These are phyloP conservation scores for Mortierella alpina DNA, from an alignment of 192 early-diverging fungal genomes.

Conservation along the genomic window DNA sequence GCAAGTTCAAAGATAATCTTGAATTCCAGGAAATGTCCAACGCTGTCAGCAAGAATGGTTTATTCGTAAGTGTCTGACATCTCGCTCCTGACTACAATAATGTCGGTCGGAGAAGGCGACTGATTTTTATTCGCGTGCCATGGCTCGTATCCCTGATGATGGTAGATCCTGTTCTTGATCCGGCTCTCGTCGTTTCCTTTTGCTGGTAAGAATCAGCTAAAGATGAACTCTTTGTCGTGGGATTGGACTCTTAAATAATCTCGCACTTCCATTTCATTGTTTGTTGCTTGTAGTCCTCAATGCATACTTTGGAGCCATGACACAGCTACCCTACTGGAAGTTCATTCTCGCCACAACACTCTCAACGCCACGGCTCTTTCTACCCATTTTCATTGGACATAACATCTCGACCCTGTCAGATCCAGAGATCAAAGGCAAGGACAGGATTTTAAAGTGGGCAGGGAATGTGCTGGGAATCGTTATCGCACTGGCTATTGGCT, in stretches of 20 bases:
- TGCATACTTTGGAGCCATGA: conserved; percentile 44
- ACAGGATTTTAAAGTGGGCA: conserved; percentile 29
- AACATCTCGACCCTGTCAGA: conserved; percentile 32
- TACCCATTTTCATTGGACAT: conserved; percentile 40
- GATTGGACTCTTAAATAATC: neutral
- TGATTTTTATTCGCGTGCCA: neutral
- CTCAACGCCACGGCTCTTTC: conserved; percentile 38
- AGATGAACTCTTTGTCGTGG: neutral
- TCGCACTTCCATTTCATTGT: neutral
- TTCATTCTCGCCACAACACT: conserved; percentile 33
- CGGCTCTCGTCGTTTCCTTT: conserved; percentile 45
- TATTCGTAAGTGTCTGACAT: conserved; percentile 23
- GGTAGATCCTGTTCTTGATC: conserved; percentile 39
- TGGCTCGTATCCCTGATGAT: neutral
- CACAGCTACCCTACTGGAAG: conserved; percentile 34
- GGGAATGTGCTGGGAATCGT: conserved; percentile 24
- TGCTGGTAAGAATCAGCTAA: conserved; percentile 8
- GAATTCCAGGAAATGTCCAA: conserved; percentile 43
- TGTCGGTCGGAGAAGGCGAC: neutral
- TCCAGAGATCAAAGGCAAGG: conserved; percentile 25
- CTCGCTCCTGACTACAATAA: neutral
- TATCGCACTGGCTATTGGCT: conserved; percentile 20
- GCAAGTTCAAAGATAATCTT: conserved; percentile 31
- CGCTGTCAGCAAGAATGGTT: conserved; percentile 40
- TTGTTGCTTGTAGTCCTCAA: conserved; percentile 22